A percentile compares a stretch with the other conserved stretches of the same genome.
Conservation (phyloP, 768 basidiomycete species). For the Artomyces pyxidatus region DNA sequence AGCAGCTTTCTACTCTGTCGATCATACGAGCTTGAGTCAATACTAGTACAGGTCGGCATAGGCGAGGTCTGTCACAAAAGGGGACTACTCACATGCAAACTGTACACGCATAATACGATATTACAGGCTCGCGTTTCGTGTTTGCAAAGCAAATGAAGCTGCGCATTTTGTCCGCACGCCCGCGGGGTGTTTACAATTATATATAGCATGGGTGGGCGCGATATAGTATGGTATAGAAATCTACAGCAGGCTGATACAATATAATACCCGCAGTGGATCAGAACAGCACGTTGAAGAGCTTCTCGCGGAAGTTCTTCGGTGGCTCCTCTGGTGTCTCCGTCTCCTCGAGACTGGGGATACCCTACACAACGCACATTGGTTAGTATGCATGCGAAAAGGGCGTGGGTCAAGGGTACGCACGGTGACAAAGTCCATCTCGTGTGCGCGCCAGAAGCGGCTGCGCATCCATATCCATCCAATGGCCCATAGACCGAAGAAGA, state of each 20-base stretch:
- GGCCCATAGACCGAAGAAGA: slow-evolving; percentile 39
- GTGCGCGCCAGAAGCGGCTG: slow-evolving; percentile 40
- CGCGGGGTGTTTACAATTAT: no score
- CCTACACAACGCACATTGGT: slow-evolving; percentile 25
- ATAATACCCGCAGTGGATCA: slow-evolving; percentile 23
- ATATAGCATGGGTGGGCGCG: neutral
- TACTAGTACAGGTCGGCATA: no score
- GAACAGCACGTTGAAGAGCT: slow-evolving; percentile 45
- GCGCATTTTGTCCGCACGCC: no score
- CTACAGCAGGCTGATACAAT: neutral
- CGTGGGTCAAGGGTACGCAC: slow-evolving; percentile 27
- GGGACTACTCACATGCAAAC: no score
- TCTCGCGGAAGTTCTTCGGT: slow-evolving; percentile 42
- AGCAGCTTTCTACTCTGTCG: no score
- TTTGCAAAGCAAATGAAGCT: no score
- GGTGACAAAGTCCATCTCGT: slow-evolving; percentile 67
- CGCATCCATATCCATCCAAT: slow-evolving; percentile 36
- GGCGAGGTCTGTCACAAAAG: no score
- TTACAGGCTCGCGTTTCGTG: no score
- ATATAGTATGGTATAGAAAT: neutral
- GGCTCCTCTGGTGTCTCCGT: slow-evolving; percentile 48
- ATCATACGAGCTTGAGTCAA: no score
- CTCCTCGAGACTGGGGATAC: slow-evolving; percentile 63
- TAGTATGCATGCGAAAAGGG: neutral
- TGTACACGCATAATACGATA: no score